Base-by-base conservation (phyloP, 1,284 basidiomycete species). In the Tremellales sp. region DNA sequence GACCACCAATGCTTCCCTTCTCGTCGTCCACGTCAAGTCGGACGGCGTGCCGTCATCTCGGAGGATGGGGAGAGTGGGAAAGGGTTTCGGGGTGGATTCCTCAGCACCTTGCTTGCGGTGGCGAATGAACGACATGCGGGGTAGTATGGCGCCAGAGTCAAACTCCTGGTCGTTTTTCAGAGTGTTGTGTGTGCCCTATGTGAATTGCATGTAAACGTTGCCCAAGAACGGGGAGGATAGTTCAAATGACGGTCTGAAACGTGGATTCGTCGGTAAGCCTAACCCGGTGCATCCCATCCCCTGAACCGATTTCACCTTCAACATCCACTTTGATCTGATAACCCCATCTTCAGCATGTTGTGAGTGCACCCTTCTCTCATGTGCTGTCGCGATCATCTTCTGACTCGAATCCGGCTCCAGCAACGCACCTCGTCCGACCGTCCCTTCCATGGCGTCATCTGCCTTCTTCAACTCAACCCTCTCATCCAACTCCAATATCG, bases 351-450 rank as follows among this genome's bases (percentile, higher is more conserved):
- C 45, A 50, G 10, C 35, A 70, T 70, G 68, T 70, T 70, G 54
- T 56, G 32, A 44, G 54, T 48, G 4, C 7, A 16, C 26, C 4
- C 13, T n/a, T 7, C 1, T 14, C 10, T n/a, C 29, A 10, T 7
- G 34, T n/a, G 18, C 50, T 48, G 32, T 41, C 31, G 16, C 29
- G 10, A 10, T 31, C 29, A 10, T 31, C 29, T 10, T 16, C 16
- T 31, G 29, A 10, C 29, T 10, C 29, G 10, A 31, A 31, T 16
- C 10, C 29, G 12, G 29, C 29, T 10, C n/a, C 33, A 57, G 55
- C 57, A 70, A 70, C 56, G 61, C 62, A 14, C 63, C 68, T 18
- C 53, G 68, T 7, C 50, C 54, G n/a, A 55, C 47, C 50, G 53
- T 54, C 6, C 25, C 33, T 18, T 38, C 46, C 10, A 40, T 56